A percentile compares a stretch with the other conserved stretches of the same genome.
Conservation (phyloP, 2,329 filamentous ascomycete species). For the Ascochyta lentis region DNA sequence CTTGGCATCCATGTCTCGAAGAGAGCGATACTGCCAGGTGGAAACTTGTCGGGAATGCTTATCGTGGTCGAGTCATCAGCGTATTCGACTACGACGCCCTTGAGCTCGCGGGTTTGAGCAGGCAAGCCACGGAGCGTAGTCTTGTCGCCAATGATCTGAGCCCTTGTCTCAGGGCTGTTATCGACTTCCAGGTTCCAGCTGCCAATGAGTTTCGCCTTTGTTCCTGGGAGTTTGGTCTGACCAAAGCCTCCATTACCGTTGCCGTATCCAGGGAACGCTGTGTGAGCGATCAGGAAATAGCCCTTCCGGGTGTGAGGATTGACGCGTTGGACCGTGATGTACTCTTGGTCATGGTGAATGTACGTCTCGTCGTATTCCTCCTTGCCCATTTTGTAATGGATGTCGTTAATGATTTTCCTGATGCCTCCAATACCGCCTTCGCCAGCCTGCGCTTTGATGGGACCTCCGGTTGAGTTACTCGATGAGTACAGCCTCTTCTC, state of each 20-base stretch:
- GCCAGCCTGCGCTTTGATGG: conserved; percentile 70
- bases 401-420: conserved; percentile 92
- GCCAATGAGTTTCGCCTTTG: conserved; percentile 83
- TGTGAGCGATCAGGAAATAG: conserved; percentile 94
- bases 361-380: conserved; percentile 95
- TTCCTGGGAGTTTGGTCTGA: conserved; percentile 81
- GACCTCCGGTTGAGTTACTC: conserved; percentile 67
- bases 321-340: conserved; percentile 93
- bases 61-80: conserved; percentile 78
- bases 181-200: conserved; percentile 94
- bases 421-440: conserved; percentile 86
- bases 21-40: conserved; percentile 90
- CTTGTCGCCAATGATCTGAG: conserved; percentile 71
- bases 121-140: conserved; percentile 81
- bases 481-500: conserved; percentile 87
- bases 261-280: conserved; percentile 89
- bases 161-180: conserved; percentile 71
- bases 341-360: conserved; percentile 94
- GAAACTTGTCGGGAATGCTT: conserved; percentile 80
- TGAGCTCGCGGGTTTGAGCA: conserved; percentile 76
- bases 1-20: conserved; percentile 96
- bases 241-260: conserved; percentile 82
- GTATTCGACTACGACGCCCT: conserved; percentile 75
- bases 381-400: conserved; percentile 94
- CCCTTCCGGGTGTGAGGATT: conserved; percentile 92